Conservation (phyloP, 1,284 basidiomycete species). For the Ceratobasidium sp. region DNA sequence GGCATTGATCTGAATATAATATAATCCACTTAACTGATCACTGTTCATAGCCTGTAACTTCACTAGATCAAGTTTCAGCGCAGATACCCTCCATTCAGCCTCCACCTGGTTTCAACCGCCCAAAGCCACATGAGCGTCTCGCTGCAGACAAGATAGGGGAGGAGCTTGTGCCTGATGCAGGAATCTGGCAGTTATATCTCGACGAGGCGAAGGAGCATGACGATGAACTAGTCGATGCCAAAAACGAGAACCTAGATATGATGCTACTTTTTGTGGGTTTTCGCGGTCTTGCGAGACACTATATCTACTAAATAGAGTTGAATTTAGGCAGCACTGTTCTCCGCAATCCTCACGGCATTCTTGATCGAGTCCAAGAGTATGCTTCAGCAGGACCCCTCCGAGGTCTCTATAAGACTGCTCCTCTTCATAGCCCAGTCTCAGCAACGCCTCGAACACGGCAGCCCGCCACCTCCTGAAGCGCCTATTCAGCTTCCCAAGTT, state of each 20-base stretch:
- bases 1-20: no score
- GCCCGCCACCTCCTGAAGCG: background rate
- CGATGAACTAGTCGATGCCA: background rate
- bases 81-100: no score
- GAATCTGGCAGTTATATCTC: constrained; percentile 4
- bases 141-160: background rate
- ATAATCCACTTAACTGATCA: no score
- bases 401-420: background rate
- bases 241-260: constrained; percentile 6
- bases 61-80: no score
- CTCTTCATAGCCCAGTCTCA: background rate
- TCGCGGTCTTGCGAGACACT: background rate
- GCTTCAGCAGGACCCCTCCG: constrained; percentile 8
- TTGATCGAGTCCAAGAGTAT: constrained; percentile 17
- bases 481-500: background rate
- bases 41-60: no score
- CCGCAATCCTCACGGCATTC: constrained; percentile 34
- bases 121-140: background rate
- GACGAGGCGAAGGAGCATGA: constrained; percentile 2
- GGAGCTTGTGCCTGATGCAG: background rate
- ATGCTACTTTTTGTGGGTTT: constrained; percentile 7
- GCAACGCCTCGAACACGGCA: background rate
- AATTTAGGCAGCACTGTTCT: constrained; percentile 26
- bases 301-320: background rate
- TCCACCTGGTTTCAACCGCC: background rate